Evolutionary conservation across 257 asterid genomes (phyloP), one percentile per base, ranked within the genome.

Genomic region (Jasminum sambac): DNA sequence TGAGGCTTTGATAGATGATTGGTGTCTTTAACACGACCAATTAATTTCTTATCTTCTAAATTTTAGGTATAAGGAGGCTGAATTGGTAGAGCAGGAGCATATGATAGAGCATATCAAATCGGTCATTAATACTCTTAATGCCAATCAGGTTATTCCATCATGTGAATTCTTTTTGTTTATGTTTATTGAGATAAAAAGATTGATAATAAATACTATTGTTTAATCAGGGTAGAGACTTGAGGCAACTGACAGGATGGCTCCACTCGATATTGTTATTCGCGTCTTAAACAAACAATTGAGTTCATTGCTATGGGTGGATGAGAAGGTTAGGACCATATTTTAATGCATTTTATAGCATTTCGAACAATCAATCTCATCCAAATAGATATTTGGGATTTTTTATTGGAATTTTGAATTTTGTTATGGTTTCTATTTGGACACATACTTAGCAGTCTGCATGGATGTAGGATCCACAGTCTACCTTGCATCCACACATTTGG

Each of bases 281-380:
- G 92, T 95, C 77, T 74, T 95, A 67, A 95, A 95, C 90, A 91
- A 91, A 77, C 98, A 95, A 69, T 72, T 95, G 81, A 91, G 95
- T 81, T 91, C 98, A 13, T 77, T 91, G 90, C 86, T 89, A 90
- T 89, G 93, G 97, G 76, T 91, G 48, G 96, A 95, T 77, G 99
- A 95, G 82, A 95, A 95, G 97, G 98, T 90, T 48, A 70, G 87
- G 39, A 9, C 71, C 50, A 60, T 13, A 4, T 61, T 39, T 42
- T 1, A 48, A 21, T 50, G 40, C 55, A 50, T 72, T 57, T 44
- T 30, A 24, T 50, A 50, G 60, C 60, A 19, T 17, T 50, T 50
- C 2, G 26, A 19, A 21, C 3, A 1, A 5, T 48, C 23, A 48
- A 50, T 50, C 19, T 50, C 14, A 50, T 50, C 25, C 13, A 50